These are phyloP conservation scores for Paracoccidioides brasiliensis DNA, from an alignment of 2,329 filamentous ascomycete genomes.

Conservation along the genomic window DNA sequence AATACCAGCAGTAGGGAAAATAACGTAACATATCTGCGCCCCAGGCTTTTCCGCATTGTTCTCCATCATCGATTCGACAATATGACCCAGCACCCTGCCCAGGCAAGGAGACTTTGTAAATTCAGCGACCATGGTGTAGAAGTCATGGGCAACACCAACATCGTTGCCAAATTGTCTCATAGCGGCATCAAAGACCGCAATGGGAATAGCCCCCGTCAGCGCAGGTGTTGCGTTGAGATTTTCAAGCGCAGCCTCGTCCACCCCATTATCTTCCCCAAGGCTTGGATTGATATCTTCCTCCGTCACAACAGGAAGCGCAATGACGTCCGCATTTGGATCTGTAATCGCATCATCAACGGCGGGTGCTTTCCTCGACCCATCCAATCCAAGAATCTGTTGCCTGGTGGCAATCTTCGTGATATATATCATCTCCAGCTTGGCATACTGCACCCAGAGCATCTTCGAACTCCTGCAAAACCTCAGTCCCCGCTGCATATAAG, in stretches of 20 bases:
- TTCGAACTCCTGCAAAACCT: conserved; percentile 71
- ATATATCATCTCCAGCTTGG: conserved; percentile 84
- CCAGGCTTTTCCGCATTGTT: conserved; percentile 47
- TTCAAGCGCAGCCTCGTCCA: conserved; percentile 45
- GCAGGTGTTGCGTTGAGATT: conserved; percentile 61
- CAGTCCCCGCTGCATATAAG: conserved; percentile 77
- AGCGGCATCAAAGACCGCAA: conserved; percentile 80
- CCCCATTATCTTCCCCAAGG: conserved; percentile 38
- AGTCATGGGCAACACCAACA: conserved; percentile 53
- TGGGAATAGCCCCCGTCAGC: conserved; percentile 81
- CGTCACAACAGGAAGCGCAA: conserved; percentile 45
- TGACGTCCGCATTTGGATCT: conserved; percentile 42
- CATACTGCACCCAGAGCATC: conserved; percentile 77
- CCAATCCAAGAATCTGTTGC: conserved; percentile 53
- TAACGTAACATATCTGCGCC: conserved; percentile 58
- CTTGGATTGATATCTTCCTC: conserved; percentile 49
- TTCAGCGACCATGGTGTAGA: conserved; percentile 65
- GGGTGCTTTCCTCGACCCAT: conserved; percentile 31
- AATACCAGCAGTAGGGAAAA: conserved; percentile 55
- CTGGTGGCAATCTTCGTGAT: conserved; percentile 66
- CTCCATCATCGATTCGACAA: conserved; percentile 49
- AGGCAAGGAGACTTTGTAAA: conserved; percentile 57
- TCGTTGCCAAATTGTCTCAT: conserved; percentile 63
- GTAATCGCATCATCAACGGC: conserved; percentile 25
- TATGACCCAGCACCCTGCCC: conserved; percentile 56